Percentiles rank a stretch among this genome's conserved stretches.
phyloP scores from a whole-genome alignment of 1,139 yeast species.

The Spencermartinsiella ligniputridi region DNA sequence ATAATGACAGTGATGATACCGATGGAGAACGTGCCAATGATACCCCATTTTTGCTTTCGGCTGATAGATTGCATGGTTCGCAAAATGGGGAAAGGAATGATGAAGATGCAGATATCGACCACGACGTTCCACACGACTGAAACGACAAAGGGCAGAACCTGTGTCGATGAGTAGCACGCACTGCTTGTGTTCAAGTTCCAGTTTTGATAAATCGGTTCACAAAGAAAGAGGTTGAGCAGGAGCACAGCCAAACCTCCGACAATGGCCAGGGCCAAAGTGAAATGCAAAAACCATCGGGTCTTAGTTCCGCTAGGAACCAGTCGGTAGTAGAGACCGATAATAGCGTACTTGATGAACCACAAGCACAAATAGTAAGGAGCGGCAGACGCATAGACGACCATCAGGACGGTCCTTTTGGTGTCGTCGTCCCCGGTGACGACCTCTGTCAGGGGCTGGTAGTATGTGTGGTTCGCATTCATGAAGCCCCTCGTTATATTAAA shows the following conservation, averaged over 20 bases:
- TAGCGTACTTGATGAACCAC: slow-evolving; percentile 31
- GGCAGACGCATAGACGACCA: slow-evolving; percentile 28
- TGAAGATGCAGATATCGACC: slow-evolving; percentile 27
- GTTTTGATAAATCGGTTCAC: slow-evolving; percentile 29
- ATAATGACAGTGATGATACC: slow-evolving; percentile 29
- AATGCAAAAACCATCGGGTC: slow-evolving; percentile 22
- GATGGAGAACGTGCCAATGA: slow-evolving; percentile 28
- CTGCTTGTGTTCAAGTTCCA: slow-evolving; percentile 24
- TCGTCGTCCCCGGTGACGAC: slow-evolving; percentile 20
- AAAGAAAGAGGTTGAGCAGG: slow-evolving; percentile 25
- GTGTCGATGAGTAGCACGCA: slow-evolving; percentile 29
- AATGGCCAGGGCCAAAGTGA: slow-evolving; percentile 18
- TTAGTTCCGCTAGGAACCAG: slow-evolving; percentile 26
- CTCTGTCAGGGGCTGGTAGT: slow-evolving; percentile 21
- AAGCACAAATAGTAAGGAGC: slow-evolving; percentile 29
- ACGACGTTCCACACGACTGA: slow-evolving; percentile 27
- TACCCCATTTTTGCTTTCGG: slow-evolving; percentile 25
- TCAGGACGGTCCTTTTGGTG: slow-evolving; percentile 21
- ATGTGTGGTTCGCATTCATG: slow-evolving; percentile 27
- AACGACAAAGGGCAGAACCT: slow-evolving; percentile 26
- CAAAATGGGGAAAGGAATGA: slow-evolving; percentile 30
- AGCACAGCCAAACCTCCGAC: slow-evolving; percentile 21
- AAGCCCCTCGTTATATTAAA: slow-evolving; percentile 26
- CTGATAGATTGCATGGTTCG: slow-evolving; percentile 21
- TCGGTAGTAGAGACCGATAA: slow-evolving; percentile 28